Percentiles rank a stretch among this genome's conserved stretches.
Conservation (phyloP, 2,329 filamentous ascomycete genomes). For the Eutypa lata region DNA sequence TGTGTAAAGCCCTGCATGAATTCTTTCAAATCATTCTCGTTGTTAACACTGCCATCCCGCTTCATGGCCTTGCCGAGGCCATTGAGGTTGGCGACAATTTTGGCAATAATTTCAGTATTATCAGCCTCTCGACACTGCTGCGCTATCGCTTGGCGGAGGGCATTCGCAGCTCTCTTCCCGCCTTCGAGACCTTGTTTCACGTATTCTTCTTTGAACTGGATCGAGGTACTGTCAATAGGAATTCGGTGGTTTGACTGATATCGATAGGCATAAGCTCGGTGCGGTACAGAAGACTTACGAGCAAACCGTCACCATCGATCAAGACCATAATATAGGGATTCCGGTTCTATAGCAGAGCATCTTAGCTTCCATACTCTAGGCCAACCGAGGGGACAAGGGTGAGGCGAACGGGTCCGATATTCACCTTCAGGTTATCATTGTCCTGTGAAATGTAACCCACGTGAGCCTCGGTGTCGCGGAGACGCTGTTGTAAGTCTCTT, state of each 20-base stretch:
- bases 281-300: constrained; percentile 40
- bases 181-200: constrained; percentile 54
- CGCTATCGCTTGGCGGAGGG: constrained; percentile 46
- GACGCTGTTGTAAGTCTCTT: constrained; percentile 47
- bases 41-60: constrained; percentile 44
- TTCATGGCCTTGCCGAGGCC: constrained; percentile 49
- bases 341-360: constrained; percentile 36
- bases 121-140: constrained; percentile 42
- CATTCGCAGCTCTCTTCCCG: constrained; percentile 49
- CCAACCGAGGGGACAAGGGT: neutral
- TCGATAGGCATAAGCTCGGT: constrained; percentile 9
- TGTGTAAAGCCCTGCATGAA: constrained; percentile 61
- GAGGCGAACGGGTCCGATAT: constrained; percentile 2
- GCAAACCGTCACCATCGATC: constrained; percentile 61
- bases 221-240: neutral
- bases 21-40: constrained; percentile 45
- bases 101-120: constrained; percentile 53
- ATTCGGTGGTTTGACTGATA: constrained; percentile 6
- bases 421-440: constrained; percentile 45
- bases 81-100: constrained; percentile 53
- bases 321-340: constrained; percentile 60
- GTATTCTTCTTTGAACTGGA: constrained; percentile 55
- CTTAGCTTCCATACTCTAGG: constrained; percentile 12
- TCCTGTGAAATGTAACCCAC: constrained; percentile 34
- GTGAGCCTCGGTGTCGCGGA: constrained; percentile 37